These are phyloP conservation scores for Ophiostoma angusticollis DNA, from an alignment of 2,329 filamentous ascomycete species.

Conservation along the genomic window DNA sequence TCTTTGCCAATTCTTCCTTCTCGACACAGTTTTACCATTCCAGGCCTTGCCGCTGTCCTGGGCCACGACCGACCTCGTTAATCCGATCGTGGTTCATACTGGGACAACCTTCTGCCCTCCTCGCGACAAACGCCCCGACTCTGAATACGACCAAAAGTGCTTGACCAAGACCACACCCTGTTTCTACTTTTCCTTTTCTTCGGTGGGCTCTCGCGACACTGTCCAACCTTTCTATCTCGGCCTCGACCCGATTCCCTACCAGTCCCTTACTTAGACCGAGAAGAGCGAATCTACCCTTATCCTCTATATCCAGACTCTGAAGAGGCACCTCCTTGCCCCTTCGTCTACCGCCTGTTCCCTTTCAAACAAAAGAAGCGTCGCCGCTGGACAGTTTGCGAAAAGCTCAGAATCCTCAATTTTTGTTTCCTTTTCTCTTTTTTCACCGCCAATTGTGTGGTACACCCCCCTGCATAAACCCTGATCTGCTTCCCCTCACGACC, in stretches of 20 bases:
- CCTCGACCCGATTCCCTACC: no score
- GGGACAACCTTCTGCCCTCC: conserved; percentile 6
- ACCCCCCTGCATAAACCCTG: conserved; percentile 3
- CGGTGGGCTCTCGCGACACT: not conserved
- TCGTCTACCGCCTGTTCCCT: no score
- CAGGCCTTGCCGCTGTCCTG: conserved; percentile 36
- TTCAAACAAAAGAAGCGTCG: not conserved
- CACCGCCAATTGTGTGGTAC: conserved; percentile 25
- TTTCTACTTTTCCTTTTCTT: not conserved
- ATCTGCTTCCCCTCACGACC: conserved; percentile 1
- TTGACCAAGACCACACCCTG: conserved; percentile 2
- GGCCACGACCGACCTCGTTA: conserved; percentile 11
- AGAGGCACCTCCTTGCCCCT: no score
- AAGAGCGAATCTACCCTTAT: no score
- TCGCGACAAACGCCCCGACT: conserved; percentile 20
- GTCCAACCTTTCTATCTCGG: no score
- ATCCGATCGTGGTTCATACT: conserved; percentile 1
- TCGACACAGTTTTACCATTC: conserved; percentile 54
- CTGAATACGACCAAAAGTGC: conserved; percentile 19
- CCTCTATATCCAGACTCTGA: no score
- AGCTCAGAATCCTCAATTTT: not conserved
- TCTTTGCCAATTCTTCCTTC: conserved; percentile 34
- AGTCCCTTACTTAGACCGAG: no score
- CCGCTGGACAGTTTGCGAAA: no score
- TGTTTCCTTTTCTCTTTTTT: conserved; percentile 10